Percentiles rank a stretch among this genome's conserved stretches.
Evolutionary conservation across 2,329 filamentous ascomycete species (phyloP).

Genomic region (Alternaria angustiovoidea): DNA sequence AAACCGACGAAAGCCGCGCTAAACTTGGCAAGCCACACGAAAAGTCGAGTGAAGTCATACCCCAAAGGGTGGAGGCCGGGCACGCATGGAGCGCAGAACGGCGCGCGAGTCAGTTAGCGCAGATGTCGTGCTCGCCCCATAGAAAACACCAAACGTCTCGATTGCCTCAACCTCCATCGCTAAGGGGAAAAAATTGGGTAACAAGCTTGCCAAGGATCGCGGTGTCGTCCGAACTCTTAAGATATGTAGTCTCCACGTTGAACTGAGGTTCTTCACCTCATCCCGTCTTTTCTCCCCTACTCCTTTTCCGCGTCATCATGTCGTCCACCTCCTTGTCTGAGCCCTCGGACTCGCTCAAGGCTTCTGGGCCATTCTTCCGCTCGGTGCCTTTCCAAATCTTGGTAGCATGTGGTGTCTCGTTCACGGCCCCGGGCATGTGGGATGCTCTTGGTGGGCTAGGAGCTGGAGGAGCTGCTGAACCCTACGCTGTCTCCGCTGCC

Average conservation of each 20-base stretch:
- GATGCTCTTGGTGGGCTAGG: constrained; percentile 45
- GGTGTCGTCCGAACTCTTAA: constrained; percentile 1
- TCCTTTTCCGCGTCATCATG: constrained; percentile 13
- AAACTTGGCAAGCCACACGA: constrained; percentile 10
- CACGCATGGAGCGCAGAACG: not conserved
- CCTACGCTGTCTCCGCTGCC: constrained; percentile 45
- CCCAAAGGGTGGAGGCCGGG: constrained; percentile 1
- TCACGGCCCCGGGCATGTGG: constrained; percentile 48
- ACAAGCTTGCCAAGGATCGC: constrained; percentile 3
- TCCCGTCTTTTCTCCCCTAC: not conserved
- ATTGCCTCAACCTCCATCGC: constrained; percentile 10
- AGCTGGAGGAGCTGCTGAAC: constrained; percentile 46
- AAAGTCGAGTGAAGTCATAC: constrained; percentile 9
- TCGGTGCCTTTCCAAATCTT: constrained; percentile 46
- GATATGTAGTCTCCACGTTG: constrained; percentile 10
- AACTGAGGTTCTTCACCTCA: not conserved
- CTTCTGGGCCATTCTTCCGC: constrained; percentile 36
- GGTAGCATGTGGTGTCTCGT: constrained; percentile 46
- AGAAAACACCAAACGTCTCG: constrained; percentile 17
- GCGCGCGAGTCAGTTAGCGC: constrained; percentile 17
- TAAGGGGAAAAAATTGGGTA: constrained; percentile 20
- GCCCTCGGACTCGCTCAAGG: constrained; percentile 24
- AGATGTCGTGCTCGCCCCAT: constrained; percentile 37
- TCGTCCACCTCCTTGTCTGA: constrained; percentile 18
- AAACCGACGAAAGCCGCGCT: constrained; percentile 13